Evolutionary conservation across 106 monocot genomes (phyloP).

Genomic region (Acanthochlamys bracteata): DNA sequence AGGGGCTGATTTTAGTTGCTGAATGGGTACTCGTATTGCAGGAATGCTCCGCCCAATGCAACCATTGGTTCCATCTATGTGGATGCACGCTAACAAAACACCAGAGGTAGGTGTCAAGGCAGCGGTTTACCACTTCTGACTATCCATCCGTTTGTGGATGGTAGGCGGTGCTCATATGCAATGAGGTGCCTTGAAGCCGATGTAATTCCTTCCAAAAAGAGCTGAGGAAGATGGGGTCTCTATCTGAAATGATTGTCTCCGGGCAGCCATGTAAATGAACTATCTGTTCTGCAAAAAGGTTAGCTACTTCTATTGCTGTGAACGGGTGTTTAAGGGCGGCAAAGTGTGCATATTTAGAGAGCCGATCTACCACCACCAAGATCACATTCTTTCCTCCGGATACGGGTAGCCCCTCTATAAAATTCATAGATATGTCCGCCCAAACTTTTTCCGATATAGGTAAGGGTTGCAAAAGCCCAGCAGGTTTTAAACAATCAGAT

Average conservation of each 20-base stretch:
- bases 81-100: not conserved
- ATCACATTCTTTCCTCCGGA: not conserved
- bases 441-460: not conserved
- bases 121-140: not conserved
- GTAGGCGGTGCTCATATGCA: not conserved
- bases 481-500: not conserved
- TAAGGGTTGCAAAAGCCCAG: not conserved
- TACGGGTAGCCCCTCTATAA: not conserved
- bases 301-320: not conserved
- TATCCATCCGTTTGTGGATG: not conserved
- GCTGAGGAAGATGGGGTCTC: not conserved
- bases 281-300: not conserved
- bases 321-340: not conserved
- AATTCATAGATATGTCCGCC: constrained; percentile 7
- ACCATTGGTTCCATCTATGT: not conserved
- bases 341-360: constrained; percentile 1
- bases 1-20: not conserved
- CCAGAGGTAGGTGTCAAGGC: not conserved
- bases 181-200: not conserved
- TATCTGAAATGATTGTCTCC: not conserved
- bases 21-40: not conserved
- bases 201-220: not conserved
- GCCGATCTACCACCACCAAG: constrained; percentile 1
- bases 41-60: not conserved
- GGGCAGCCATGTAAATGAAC: not conserved